Conservation (phyloP, 495 filamentous ascomycete genomes). For the Cairneyella variabilis region DNA sequence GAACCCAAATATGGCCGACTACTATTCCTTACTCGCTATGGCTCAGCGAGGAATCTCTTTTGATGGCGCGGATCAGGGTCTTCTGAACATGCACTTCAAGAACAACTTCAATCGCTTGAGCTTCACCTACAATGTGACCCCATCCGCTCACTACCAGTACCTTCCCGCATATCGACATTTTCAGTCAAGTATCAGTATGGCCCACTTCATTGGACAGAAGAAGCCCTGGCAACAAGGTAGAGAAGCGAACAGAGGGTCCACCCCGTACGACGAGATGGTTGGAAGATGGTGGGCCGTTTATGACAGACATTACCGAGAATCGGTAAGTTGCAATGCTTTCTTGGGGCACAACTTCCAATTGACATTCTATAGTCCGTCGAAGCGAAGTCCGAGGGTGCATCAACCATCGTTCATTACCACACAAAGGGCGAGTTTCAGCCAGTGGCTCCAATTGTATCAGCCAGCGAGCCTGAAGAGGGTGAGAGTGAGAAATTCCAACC, state of each 20-base stretch:
- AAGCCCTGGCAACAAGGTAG: slow-evolving; percentile 85
- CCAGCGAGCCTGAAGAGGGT: slow-evolving; percentile 8
- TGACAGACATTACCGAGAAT: slow-evolving; percentile 70
- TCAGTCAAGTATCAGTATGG: slow-evolving; percentile 76
- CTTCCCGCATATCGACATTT: slow-evolving; percentile 92
- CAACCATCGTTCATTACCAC: slow-evolving; percentile 46
- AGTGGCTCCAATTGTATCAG: slow-evolving; percentile 8
- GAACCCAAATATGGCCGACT: slow-evolving; percentile 81
- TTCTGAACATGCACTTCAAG: slow-evolving; percentile 91
- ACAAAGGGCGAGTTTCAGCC: slow-evolving; percentile 52
- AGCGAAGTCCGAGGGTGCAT: slow-evolving; percentile 13
- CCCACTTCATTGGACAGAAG: slow-evolving; percentile 88
- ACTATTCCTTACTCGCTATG: slow-evolving; percentile 76
- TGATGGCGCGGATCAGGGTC: slow-evolving; percentile 94
- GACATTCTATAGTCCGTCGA: slow-evolving; percentile 20
- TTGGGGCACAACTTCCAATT: background rate
- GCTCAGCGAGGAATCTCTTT: slow-evolving; percentile 87
- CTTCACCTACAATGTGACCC: slow-evolving; percentile 96
- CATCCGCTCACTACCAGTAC: slow-evolving; percentile 91
- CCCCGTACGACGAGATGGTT: slow-evolving; percentile 76
- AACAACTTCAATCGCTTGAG: slow-evolving; percentile 78
- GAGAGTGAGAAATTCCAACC: slow-evolving; percentile 21
- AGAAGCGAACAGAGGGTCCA: slow-evolving; percentile 44
- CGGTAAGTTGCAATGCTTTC: slow-evolving; percentile 36
- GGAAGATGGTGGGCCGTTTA: slow-evolving; percentile 90